A percentile compares a stretch with the other conserved stretches of the same genome.
Evolutionary conservation across 805 yeast species (phyloP).

Genomic region (Wickerhamomyces subpelliculosus): DNA sequence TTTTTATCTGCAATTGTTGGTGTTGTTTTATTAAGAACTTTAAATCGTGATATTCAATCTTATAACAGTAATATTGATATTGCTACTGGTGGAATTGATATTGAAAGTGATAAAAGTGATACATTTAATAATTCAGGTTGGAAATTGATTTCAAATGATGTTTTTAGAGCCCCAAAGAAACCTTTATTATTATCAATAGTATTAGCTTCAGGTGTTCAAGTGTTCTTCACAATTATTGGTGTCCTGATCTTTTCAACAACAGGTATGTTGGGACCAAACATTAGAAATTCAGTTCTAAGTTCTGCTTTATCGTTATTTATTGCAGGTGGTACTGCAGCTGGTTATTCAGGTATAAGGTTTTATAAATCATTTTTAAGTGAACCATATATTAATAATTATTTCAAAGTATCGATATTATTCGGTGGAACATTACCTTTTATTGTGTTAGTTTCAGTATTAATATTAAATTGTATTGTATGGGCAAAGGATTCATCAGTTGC

Average conservation of each 20-base stretch:
- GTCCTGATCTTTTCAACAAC: constrained; percentile 52
- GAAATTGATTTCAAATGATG: constrained; percentile 49
- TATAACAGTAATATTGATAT: constrained; percentile 20
- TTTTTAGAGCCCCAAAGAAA: constrained; percentile 43
- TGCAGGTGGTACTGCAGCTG: constrained; percentile 67
- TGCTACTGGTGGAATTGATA: constrained; percentile 16
- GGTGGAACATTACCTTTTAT: constrained; percentile 43
- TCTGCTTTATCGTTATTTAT: constrained; percentile 55
- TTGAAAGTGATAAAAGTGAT: constrained; percentile 21
- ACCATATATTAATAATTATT: constrained; percentile 1
- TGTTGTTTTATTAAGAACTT: constrained; percentile 49
- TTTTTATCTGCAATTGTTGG: constrained; percentile 61
- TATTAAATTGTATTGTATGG: constrained; percentile 68
- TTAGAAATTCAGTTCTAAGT: constrained; percentile 60
- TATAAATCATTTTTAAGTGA: constrained; percentile 47
- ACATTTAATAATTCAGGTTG: constrained; percentile 34
- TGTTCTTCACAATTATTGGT: constrained; percentile 56
- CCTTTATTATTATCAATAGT: constrained; percentile 46
- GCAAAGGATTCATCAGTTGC: constrained; percentile 69
- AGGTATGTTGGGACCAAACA: constrained; percentile 54
- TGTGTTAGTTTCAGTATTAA: constrained; percentile 42
- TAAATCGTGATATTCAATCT: constrained; percentile 42
- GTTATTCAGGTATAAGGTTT: constrained; percentile 61
- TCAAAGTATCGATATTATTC: constrained; percentile 31
- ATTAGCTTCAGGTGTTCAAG: constrained; percentile 71